Conservation (phyloP, 1,139 yeast species). For the Scheffersomyces lignicola region DNA sequence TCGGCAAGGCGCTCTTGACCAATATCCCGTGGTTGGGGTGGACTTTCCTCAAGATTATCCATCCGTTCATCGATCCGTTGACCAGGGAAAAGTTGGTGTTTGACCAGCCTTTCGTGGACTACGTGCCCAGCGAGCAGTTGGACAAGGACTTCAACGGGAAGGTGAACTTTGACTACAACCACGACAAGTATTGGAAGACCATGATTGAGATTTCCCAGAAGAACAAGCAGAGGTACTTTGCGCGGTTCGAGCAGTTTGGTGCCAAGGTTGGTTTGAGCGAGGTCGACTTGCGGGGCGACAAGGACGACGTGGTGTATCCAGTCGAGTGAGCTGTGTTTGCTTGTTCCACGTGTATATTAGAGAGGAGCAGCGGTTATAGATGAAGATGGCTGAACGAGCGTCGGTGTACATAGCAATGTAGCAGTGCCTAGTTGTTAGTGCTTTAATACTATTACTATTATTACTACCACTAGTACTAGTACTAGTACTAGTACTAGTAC, state of each 20-base stretch:
- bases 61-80: slow-evolving; percentile 51
- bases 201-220: slow-evolving; percentile 41
- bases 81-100: slow-evolving; percentile 50
- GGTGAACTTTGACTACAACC: slow-evolving; percentile 44
- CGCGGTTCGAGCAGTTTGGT: slow-evolving; percentile 42
- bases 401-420: too few species aligned
- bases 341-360: too few species aligned
- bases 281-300: slow-evolving; percentile 66
- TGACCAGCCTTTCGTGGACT: slow-evolving; percentile 48
- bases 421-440: too few species aligned
- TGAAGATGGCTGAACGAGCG: too few species aligned
- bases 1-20: slow-evolving; percentile 48
- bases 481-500: background rate
- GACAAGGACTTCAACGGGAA: slow-evolving; percentile 49
- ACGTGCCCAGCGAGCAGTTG: slow-evolving; percentile 46
- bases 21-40: slow-evolving; percentile 51
- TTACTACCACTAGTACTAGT: slow-evolving; percentile 2
- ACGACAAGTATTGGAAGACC: slow-evolving; percentile 43
- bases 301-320: slow-evolving; percentile 39
- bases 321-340: too few species aligned
- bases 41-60: slow-evolving; percentile 47
- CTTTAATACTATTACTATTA: background rate
- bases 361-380: too few species aligned
- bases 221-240: slow-evolving; percentile 35
- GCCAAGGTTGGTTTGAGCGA: slow-evolving; percentile 54